phyloP scores from a whole-genome alignment of 2,329 filamentous ascomycete species.

The Torrubiella hemipterigena region DNA sequence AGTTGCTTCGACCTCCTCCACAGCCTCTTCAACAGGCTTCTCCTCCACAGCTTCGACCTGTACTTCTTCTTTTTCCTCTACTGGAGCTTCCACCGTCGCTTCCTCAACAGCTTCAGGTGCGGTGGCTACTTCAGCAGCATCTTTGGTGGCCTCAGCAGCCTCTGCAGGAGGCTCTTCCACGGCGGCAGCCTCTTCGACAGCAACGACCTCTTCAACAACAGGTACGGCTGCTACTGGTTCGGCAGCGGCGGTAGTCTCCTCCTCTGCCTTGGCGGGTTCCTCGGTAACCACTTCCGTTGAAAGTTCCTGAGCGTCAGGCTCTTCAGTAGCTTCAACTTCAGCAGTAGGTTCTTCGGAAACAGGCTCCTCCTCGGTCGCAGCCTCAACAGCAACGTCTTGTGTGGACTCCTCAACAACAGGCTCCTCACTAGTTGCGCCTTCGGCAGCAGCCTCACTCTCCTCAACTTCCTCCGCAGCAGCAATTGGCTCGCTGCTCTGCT shows the following conservation, averaged over 20 bases:
- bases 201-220: neutral
- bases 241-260: neutral
- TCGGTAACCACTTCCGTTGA: neutral
- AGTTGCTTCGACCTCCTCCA: conserved; percentile 1
- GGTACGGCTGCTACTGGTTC: neutral
- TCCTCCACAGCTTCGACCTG: neutral
- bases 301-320: neutral
- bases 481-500: too few relatives aligned
- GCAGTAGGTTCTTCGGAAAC: conserved; percentile 2
- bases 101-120: neutral
- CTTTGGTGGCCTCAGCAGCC: conserved; percentile 1
- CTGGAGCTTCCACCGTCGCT: conserved; percentile 2
- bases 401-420: too few relatives aligned
- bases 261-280: neutral
- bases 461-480: too few relatives aligned
- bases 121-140: conserved; percentile 1
- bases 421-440: conserved; percentile 1
- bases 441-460: too few relatives aligned
- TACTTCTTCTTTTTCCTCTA: neutral
- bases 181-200: neutral
- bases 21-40: neutral
- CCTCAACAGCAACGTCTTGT: neutral
- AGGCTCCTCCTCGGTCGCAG: conserved; percentile 3
- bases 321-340: conserved; percentile 1
- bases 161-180: conserved; percentile 1